Percentiles rank a stretch among this genome's conserved stretches.
Evolutionary conservation across 1,139 yeast species (phyloP).

Genomic region (Pneumocystis jirovecii): DNA sequence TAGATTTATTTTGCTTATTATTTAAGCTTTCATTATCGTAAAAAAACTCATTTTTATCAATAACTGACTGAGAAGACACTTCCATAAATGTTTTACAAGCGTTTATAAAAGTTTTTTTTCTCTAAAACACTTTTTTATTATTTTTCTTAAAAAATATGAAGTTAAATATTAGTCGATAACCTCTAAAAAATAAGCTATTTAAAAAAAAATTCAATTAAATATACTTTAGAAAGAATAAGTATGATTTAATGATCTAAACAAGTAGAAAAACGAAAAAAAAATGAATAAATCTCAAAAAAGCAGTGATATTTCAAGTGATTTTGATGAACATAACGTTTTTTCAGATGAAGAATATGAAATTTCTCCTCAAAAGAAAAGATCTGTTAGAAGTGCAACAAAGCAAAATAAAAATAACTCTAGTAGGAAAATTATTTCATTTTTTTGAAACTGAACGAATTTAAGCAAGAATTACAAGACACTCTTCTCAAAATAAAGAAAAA

Average conservation of each 20-base stretch:
- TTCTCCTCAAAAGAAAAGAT: neutral
- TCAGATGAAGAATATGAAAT: neutral
- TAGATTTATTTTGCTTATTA: neutral
- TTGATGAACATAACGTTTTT: neutral
- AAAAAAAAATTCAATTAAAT: neutral
- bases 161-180: neutral
- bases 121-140: neutral
- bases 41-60: neutral
- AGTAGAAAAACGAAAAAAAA: neutral
- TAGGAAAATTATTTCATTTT: neutral
- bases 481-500: neutral
- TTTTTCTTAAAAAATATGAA: neutral
- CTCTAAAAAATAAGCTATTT: neutral
- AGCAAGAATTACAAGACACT: neutral
- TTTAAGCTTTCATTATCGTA: neutral
- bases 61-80: neutral
- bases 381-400: neutral
- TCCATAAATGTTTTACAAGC: neutral
- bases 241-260: neutral
- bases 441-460: neutral
- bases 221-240: neutral
- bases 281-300: neutral
- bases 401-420: neutral
- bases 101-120: neutral
- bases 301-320: neutral